Evolutionary conservation across 1,139 yeast species (phyloP), one percentile per base, ranked within the genome.

Genomic region (Protomyces gravidus): DNA sequence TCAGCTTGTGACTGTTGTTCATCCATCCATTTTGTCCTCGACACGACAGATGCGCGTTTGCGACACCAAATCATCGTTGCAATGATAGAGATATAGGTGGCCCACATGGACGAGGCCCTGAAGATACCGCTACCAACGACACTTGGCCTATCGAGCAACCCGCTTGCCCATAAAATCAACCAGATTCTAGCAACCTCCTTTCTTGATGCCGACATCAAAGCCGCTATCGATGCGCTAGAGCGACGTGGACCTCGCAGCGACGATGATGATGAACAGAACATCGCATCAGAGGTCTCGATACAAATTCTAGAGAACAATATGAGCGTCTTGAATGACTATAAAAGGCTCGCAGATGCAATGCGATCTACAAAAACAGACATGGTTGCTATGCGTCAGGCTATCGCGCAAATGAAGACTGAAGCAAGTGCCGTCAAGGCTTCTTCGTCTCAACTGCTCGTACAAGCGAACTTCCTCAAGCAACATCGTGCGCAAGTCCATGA

Each of bases 221-320:
- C 67, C 27, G 74, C 75, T 5, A 65, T 75, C 51, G 63, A 64
- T 36, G 67, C 69, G 6, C 65, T 75, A 39, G 74, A 55, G 73
- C 39, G 62, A 65, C 32, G 64, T 69, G 27, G 63, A 19, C 48
- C 73, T 17, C 65, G 65, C 45, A 67, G 67, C 30, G 72, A 72
- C 62, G 69, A 72, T 3, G 73, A 67, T 45, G 57, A 68, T 50
- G 78, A 82, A 71, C 78, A 86, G 65, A 78, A 81, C 51, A 73
- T 89, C 61, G 76, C 89, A 59, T 82, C 89, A 49, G 81, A 80
- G 56, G 76, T 89, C 15, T 96, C 89, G 67, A 76, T 77, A n/a
- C 89, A 86, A 61, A 74, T 88, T 47, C 74, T 89, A 61, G 81
- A 79, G 64, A 81, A 81, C 59, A 88, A 87, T 66, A 74, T 81